Evolutionary conservation across 148 eudicot species (phyloP).

Genomic region (Arbutus unedo): DNA sequence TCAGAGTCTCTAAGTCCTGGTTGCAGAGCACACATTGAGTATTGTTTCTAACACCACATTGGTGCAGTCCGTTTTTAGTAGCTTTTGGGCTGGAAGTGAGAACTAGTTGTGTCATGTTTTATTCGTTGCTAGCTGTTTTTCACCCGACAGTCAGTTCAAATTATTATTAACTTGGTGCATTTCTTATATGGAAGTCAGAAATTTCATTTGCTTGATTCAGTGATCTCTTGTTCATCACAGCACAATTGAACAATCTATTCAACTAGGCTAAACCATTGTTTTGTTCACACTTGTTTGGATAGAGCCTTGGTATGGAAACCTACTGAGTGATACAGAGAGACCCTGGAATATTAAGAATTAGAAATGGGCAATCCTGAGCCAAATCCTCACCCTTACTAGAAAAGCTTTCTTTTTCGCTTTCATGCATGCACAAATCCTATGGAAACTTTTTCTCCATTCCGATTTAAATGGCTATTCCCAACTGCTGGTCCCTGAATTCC

Average conservation of each 20-base stretch:
- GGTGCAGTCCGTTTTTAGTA: background rate
- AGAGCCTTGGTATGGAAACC: background rate
- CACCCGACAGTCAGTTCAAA: background rate
- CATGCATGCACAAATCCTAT: background rate
- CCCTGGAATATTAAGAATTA: background rate
- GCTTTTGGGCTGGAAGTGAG: background rate
- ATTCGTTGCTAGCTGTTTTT: background rate
- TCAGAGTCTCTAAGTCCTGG: background rate
- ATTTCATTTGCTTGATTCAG: background rate
- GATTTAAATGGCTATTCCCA: background rate
- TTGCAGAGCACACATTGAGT: background rate
- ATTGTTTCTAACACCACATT: background rate
- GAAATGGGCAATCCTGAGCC: background rate
- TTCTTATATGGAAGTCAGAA: background rate
- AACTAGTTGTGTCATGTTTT: background rate
- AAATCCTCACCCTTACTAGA: background rate
- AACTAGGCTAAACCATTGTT: constrained; percentile 1
- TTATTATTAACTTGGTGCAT: background rate
- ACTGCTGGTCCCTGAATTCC: background rate
- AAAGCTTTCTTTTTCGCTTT: background rate
- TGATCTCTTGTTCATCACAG: background rate
- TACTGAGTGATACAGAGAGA: background rate
- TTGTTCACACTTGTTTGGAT: background rate
- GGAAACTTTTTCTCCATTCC: background rate
- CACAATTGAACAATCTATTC: constrained; percentile 5